These are phyloP conservation scores for Paecilomyces niveus DNA, from an alignment of 2,329 filamentous ascomycete genomes.

Conservation along the genomic window DNA sequence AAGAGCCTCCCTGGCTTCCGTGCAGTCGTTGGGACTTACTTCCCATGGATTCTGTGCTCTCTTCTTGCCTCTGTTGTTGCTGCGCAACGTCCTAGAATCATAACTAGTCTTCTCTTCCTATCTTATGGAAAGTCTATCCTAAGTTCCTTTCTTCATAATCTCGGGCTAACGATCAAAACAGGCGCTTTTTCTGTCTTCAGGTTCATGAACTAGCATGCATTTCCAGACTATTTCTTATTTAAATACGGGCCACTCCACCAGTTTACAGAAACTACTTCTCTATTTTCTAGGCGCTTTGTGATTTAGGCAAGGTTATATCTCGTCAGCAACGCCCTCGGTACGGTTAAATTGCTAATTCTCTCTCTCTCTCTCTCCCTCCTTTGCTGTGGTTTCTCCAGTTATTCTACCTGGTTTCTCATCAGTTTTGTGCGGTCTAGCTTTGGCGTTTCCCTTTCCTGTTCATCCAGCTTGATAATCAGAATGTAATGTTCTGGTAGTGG, in stretches of 20 bases:
- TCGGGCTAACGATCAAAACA: not conserved
- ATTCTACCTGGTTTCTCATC: too few species aligned
- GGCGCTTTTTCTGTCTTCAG: not conserved
- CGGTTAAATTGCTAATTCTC: too few species aligned
- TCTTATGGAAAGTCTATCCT: not conserved
- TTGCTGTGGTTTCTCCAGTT: too few species aligned
- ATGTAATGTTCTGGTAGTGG: too few species aligned
- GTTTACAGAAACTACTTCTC: not conserved
- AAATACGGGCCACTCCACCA: not conserved
- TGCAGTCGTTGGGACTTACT: slow-evolving; percentile 10
- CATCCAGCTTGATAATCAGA: too few species aligned
- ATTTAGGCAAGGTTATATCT: too few species aligned
- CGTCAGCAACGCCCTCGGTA: too few species aligned
- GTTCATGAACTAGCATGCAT: not conserved
- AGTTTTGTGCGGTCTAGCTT: too few species aligned
- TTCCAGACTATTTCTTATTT: not conserved
- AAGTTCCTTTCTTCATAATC: not conserved
- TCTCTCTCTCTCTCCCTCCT: too few species aligned
- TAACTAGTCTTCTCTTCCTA: not conserved
- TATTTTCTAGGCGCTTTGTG: not conserved
- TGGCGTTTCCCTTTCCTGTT: too few species aligned
- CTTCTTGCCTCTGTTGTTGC: slow-evolving; percentile 18
- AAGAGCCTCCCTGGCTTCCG: slow-evolving; percentile 11
- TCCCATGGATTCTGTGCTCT: slow-evolving; percentile 16
- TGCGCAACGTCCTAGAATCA: slow-evolving; percentile 12